Conservation (phyloP, 225 moss, liverwort and hornwort species). For the Straminergon stramineum region DNA sequence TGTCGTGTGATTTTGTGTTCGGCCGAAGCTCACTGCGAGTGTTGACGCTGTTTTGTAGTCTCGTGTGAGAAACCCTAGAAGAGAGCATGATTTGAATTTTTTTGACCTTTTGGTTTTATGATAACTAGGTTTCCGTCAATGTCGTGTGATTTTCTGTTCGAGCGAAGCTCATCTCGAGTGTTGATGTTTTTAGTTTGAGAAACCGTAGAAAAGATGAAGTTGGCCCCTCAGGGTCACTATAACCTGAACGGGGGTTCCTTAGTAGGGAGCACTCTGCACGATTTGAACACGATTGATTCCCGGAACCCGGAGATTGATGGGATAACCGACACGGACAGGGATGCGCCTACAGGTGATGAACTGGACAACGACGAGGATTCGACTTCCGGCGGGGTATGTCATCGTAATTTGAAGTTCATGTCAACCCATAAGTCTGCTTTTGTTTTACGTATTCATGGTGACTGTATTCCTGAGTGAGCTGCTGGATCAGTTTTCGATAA, state of each 20-base stretch:
- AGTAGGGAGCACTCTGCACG: constrained; percentile 75
- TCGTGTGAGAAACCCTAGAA: constrained; percentile 17
- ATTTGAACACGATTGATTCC: constrained; percentile 87
- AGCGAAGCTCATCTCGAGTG: constrained; percentile 1
- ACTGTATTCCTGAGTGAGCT: not conserved
- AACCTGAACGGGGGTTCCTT: constrained; percentile 78
- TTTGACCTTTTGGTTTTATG: not conserved
- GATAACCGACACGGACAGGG: constrained; percentile 67
- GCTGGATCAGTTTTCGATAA: not conserved
- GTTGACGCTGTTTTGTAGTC: not conserved
- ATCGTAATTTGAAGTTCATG: not conserved
- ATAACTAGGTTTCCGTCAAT: constrained; percentile 3
- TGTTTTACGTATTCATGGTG: not conserved
- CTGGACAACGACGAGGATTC: constrained; percentile 97
- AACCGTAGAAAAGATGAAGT: constrained; percentile 56
- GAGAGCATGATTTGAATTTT: not conserved
- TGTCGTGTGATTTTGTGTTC: not conserved
- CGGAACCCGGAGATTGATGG: constrained; percentile 84
- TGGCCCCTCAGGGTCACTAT: constrained; percentile 64
- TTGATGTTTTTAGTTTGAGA: constrained; percentile 8
- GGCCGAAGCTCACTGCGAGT: not conserved
- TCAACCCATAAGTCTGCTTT: not conserved
- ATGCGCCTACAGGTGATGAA: constrained; percentile 62
- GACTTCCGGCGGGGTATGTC: constrained; percentile 72
- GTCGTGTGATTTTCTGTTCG: not conserved